Conservation (phyloP, 169 alveolate genomes). For the Plasmodium adleri region DNA sequence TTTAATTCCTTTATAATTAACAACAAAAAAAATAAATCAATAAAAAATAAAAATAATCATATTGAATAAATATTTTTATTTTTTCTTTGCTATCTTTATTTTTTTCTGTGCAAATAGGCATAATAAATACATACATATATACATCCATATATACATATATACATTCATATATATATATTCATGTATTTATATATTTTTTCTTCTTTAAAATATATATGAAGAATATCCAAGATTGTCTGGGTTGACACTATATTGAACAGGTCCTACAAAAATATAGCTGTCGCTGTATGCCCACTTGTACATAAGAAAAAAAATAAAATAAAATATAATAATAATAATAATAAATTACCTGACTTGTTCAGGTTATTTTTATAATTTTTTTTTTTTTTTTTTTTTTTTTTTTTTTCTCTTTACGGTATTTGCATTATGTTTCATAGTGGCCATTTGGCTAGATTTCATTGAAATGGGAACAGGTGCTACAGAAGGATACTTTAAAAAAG, state of each 20-base stretch:
- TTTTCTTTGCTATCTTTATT: background rate
- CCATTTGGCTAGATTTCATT: constrained; percentile 62
- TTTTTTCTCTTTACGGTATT: constrained; percentile 18
- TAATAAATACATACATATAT: background rate
- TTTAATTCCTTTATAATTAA: no score
- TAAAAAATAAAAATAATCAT: background rate
- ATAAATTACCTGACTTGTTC: no score
- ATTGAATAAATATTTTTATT: background rate
- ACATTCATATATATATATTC: background rate
- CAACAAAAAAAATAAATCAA: constrained; percentile 14
- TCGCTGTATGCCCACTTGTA: constrained; percentile 71
- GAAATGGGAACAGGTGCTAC: constrained; percentile 60
- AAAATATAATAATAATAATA: background rate
- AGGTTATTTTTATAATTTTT: no score
- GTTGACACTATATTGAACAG: constrained; percentile 43
- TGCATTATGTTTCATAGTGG: constrained; percentile 63
- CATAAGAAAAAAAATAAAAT: background rate
- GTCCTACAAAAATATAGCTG: constrained; percentile 59
- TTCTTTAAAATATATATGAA: constrained; percentile 19
- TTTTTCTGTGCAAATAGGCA: background rate
- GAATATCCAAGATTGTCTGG: constrained; percentile 40
- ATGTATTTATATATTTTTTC: background rate
- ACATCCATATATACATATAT: background rate
- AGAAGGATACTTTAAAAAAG: constrained; percentile 21
- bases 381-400: background rate